These are phyloP conservation scores for Paxillus rubicundulus DNA, from an alignment of 768 basidiomycete genomes.

Conservation along the genomic window DNA sequence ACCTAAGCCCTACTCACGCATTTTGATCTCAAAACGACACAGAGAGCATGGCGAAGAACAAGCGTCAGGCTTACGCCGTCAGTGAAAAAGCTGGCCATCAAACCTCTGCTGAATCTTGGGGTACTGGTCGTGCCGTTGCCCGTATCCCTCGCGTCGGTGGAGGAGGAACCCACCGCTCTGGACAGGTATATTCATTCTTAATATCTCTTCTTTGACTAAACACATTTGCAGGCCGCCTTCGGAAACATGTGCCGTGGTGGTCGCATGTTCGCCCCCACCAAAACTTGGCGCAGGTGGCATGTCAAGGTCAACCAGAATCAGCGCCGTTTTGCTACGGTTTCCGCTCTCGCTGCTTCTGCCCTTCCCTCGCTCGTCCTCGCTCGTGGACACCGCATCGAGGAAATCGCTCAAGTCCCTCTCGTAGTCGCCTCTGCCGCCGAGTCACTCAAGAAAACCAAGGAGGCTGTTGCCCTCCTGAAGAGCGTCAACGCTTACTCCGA, in stretches of 20 bases:
- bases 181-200: slow-evolving; percentile 57
- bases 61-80: slow-evolving; percentile 94
- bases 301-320: slow-evolving; percentile 99
- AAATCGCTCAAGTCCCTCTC: slow-evolving; percentile 94
- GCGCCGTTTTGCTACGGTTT: slow-evolving; percentile 95
- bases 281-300: slow-evolving; percentile 99
- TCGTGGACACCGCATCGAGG: slow-evolving; percentile 97
- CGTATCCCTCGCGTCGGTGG: slow-evolving; percentile 99
- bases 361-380: slow-evolving; percentile 96
- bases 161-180: slow-evolving; percentile 97
- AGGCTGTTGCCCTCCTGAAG: slow-evolving; percentile 93
- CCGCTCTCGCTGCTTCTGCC: slow-evolving; percentile 96
- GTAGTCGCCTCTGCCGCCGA: slow-evolving; percentile 80
- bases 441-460: slow-evolving; percentile 93
- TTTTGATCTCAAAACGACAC: slow-evolving; percentile 8
- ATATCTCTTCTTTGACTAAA: background rate
- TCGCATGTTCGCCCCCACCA: slow-evolving; percentile 99
- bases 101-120: slow-evolving; percentile 99
- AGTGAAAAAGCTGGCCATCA: slow-evolving; percentile 98
- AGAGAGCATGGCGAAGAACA: slow-evolving; percentile 99
- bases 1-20: background rate
- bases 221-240: slow-evolving; percentile 76
- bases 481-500: slow-evolving; percentile 85
- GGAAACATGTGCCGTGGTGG: slow-evolving; percentile 99
- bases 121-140: slow-evolving; percentile 99